Evolutionary conservation across 768 basidiomycete genomes (phyloP).

Genomic region (Crepidotus variabilis): DNA sequence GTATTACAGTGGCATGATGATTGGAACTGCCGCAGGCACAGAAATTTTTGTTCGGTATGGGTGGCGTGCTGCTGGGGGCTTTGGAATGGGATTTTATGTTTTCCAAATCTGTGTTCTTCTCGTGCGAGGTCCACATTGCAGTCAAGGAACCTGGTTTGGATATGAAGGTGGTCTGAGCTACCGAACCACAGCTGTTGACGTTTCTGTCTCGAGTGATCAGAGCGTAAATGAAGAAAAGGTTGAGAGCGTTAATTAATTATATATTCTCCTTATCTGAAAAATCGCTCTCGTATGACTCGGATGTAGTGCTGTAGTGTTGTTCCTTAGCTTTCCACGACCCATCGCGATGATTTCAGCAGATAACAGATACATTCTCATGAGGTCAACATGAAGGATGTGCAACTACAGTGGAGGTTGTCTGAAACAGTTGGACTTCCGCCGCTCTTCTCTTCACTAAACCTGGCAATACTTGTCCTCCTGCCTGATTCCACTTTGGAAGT

Average conservation of each 20-base stretch:
- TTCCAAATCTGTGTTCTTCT: constrained; percentile 48
- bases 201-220: no score
- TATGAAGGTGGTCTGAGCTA: constrained; percentile 42
- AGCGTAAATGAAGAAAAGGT: no score
- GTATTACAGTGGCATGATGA: constrained; percentile 69
- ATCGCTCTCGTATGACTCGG: no score
- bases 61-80: constrained; percentile 55
- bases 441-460: constrained; percentile 24
- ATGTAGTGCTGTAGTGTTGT: no score
- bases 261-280: no score
- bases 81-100: constrained; percentile 48
- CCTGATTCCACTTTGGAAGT: constrained; percentile 27
- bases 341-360: no score
- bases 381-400: constrained; percentile 18
- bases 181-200: no score
- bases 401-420: constrained; percentile 23
- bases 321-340: no score
- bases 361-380: background rate
- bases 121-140: constrained; percentile 56
- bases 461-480: constrained; percentile 22
- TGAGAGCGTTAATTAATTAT: no score
- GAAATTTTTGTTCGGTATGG: constrained; percentile 62
- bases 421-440: constrained; percentile 26
- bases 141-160: constrained; percentile 49
- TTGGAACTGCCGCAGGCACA: constrained; percentile 65